Conservation (phyloP, 2,329 filamentous ascomycete species). For the Aspergillus tamarii region DNA sequence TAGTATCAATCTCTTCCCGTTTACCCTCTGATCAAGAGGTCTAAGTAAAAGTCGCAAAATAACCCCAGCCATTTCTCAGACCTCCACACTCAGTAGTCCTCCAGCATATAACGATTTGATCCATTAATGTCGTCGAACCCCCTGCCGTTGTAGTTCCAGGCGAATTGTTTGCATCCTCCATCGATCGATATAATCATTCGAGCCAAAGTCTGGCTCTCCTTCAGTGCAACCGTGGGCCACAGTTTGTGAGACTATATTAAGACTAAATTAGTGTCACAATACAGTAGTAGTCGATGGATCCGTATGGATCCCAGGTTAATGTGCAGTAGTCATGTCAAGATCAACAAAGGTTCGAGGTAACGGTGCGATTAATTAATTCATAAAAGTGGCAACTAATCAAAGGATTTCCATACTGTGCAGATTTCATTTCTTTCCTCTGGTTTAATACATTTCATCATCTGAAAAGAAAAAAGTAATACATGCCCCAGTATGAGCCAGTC, state of each 20-base stretch:
- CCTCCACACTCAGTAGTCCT: not conserved
- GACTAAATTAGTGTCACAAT: not conserved
- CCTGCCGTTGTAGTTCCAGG: not conserved
- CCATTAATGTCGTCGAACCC: not conserved
- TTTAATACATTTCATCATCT: not conserved
- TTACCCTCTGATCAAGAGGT: no score
- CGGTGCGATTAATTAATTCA: not conserved
- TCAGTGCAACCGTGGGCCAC: not conserved
- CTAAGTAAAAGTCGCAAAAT: no score
- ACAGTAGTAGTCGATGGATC: not conserved
- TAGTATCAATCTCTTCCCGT: no score
- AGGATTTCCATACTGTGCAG: not conserved
- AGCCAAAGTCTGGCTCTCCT: not conserved
- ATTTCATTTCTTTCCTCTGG: not conserved
- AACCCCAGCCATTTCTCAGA: no score
- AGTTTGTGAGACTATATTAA: not conserved
- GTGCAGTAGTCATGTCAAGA: not conserved
- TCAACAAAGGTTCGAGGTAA: not conserved
- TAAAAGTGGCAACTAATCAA: not conserved
- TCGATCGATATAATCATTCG: not conserved
- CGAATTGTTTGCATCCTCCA: not conserved
- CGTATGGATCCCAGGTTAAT: not conserved
- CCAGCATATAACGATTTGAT: not conserved
- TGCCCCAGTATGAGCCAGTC: not conserved
- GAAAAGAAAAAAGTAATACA: not conserved